Conservation (phyloP, 345 rosid genomes). For the Eucalyptus erythrocorys region DNA sequence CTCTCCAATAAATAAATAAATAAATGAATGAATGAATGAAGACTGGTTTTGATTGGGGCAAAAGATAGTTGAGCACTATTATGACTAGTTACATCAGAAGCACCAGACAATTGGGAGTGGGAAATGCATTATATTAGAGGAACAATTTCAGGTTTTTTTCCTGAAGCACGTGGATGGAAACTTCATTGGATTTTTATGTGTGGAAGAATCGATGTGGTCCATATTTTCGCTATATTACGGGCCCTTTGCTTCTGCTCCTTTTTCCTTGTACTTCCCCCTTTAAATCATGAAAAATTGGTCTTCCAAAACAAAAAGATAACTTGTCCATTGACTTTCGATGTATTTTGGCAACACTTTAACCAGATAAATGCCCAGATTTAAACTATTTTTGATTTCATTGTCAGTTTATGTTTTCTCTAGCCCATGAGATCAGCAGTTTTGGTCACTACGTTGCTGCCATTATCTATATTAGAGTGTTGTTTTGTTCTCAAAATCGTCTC, state of each 20-base stretch:
- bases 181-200: background rate
- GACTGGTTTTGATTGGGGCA: background rate
- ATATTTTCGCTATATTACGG: background rate
- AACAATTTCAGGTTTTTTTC: background rate
- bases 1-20: background rate
- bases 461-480: accelerated
- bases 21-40: background rate
- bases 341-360: background rate
- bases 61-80: background rate
- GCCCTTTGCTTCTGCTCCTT: background rate
- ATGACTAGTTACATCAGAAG: background rate
- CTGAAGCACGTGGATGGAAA: background rate
- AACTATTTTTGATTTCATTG: background rate
- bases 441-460: background rate
- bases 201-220: background rate
- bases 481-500: background rate
- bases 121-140: background rate
- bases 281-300: background rate
- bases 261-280: background rate
- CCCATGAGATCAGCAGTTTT: background rate
- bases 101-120: background rate
- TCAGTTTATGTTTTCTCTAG: background rate
- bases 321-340: background rate
- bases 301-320: background rate
- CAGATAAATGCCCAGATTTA: background rate